Conservation (phyloP, 306 rosid species). For the Corylus avellana region DNA sequence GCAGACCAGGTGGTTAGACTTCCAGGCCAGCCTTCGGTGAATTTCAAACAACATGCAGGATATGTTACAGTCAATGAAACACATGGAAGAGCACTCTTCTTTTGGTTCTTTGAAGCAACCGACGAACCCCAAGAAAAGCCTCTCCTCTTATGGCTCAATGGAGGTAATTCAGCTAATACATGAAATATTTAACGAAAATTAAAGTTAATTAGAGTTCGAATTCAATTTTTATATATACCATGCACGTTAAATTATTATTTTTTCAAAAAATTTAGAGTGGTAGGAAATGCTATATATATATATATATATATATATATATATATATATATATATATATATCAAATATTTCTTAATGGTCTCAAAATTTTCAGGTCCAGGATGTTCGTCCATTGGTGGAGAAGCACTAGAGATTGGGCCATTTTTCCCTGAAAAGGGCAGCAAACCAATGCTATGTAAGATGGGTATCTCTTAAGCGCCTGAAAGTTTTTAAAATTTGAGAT, state of each 20-base stretch:
- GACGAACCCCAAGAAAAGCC: constrained; percentile 52
- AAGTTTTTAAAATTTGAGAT: too few species aligned
- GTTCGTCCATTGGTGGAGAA: constrained; percentile 56
- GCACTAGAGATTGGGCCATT: constrained; percentile 55
- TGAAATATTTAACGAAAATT: too few species aligned
- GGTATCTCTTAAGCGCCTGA: too few species aligned
- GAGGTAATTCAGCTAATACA: constrained; percentile 45
- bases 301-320: too few species aligned
- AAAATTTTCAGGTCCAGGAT: constrained; percentile 45
- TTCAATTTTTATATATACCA: too few species aligned
- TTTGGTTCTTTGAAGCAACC: constrained; percentile 74
- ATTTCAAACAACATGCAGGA: constrained; percentile 73
- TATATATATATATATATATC: too few species aligned
- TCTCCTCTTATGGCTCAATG: constrained; percentile 82
- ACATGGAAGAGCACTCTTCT: constrained; percentile 82
- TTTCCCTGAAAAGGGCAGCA: constrained; percentile 43
- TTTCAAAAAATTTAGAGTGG: too few species aligned
- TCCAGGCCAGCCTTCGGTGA: constrained; percentile 72
- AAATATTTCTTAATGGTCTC: neutral
- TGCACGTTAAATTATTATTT: too few species aligned
- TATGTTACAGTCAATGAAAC: constrained; percentile 64
- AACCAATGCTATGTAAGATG: constrained; percentile 25
- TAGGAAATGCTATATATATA: too few species aligned
- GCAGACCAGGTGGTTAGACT: constrained; percentile 52
- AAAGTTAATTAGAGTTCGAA: too few species aligned